These are phyloP conservation scores for Triangularia verruculosa DNA, from an alignment of 2,329 filamentous ascomycete genomes.

Conservation along the genomic window DNA sequence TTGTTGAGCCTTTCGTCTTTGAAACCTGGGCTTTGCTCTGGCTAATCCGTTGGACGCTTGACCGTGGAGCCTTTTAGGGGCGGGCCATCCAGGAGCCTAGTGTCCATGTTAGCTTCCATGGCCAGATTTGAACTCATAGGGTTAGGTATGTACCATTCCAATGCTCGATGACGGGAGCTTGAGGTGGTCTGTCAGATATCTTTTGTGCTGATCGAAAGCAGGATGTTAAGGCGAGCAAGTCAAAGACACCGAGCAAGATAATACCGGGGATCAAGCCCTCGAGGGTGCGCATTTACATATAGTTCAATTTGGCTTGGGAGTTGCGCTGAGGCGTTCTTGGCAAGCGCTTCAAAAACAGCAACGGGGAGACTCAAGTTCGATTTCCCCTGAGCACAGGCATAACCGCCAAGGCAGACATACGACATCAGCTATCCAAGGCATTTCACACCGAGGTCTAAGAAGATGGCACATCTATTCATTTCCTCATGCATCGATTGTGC, in stretches of 20 bases:
- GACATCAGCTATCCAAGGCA: background rate
- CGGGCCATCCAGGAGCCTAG: constrained; percentile 1
- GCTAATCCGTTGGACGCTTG: background rate
- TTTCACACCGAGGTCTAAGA: background rate
- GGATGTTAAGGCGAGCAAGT: background rate
- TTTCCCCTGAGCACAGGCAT: background rate
- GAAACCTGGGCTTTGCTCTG: background rate
- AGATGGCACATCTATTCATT: background rate
- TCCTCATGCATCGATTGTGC: background rate
- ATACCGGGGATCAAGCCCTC: background rate
- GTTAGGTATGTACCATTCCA: background rate
- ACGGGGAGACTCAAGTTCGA: background rate
- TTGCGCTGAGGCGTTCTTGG: background rate
- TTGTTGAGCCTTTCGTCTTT: background rate
- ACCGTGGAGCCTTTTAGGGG: background rate
- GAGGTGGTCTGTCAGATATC: background rate
- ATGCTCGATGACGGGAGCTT: background rate
- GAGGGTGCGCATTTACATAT: background rate
- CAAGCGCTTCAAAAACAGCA: background rate
- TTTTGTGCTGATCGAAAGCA: background rate
- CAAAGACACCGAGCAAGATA: background rate
- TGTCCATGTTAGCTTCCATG: background rate
- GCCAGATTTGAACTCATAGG: background rate
- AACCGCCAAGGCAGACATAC: background rate
- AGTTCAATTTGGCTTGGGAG: background rate